Evolutionary conservation across 495 filamentous ascomycete genomes (phyloP), one percentile per base, ranked within the genome.

Genomic region (Aspergillus nidulans): DNA sequence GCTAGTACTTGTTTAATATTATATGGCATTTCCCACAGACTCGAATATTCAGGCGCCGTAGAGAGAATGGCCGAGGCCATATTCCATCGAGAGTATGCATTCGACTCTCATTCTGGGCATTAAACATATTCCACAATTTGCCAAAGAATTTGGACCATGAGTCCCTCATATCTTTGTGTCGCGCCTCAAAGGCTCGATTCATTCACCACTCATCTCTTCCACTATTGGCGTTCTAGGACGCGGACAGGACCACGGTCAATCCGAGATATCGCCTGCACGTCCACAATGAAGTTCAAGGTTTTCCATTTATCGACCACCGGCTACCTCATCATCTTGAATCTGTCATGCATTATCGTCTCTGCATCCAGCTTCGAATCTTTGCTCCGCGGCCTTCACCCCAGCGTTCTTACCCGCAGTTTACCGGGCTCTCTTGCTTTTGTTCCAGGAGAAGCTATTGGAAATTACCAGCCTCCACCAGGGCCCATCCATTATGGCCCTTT

Each of bases 341-440:
- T 61, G 4, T 42, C 53, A 34, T 47, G 50, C 26, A 39, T 55
- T 2, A 18, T 59, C 30, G 30, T 45, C 7, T 51, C 62, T 0
- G 53, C 62, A 12, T 47, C 55, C 20, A 20, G 39, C 36, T 26
- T 58, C 15, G 47, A 56, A 12, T 40, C 40, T 2, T 36, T 57
- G 6, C 32, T 49, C 5, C 49, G 44, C 21, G n/a, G 28, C 49
- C 16, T 56, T 15, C 43, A 44, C 6, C 41, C 47, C n/a, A 40
- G 28, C n/a, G 16, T 57, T 13, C 20, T 61, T 21, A 20, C 26
- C 15, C 49, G 58, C 23, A 64, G 62, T 30, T 32, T 64, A 2
- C 62, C 62, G 16, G 62, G 45, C 18, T 61, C 58, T 25, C 58
- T 64, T 23, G 56, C 53, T 13, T 52, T 52, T 12, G 62, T 56